These are phyloP conservation scores for Neocucurbitaria cava DNA, from an alignment of 2,329 filamentous ascomycete species.

Conservation along the genomic window DNA sequence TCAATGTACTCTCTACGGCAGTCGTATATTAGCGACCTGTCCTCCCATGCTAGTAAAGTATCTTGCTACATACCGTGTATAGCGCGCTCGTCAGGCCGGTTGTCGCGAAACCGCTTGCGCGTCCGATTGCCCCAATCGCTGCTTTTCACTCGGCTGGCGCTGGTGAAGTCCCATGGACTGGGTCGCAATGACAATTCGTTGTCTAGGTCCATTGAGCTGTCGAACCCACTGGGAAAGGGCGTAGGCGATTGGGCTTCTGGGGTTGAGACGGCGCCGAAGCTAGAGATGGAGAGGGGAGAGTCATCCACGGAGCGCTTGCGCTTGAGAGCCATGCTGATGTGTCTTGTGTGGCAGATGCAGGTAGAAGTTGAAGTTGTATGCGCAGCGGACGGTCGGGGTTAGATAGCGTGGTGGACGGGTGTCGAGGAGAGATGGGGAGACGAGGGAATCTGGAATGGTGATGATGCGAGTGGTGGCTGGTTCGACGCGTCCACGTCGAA, in stretches of 20 bases:
- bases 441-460: conserved; percentile 12
- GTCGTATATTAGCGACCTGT: background rate
- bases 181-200: conserved; percentile 5
- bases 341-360: background rate
- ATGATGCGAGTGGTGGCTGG: conserved; percentile 36
- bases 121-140: conserved; percentile 63
- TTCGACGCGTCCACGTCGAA: conserved; percentile 16
- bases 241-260: conserved; percentile 40
- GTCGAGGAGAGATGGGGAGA: conserved; percentile 6
- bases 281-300: conserved; percentile 54
- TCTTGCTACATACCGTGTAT: conserved; percentile 57
- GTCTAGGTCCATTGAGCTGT: conserved; percentile 38
- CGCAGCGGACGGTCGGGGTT: background rate
- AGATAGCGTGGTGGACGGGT: background rate
- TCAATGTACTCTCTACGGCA: conserved; percentile 53
- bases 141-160: conserved; percentile 32
- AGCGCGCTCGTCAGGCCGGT: conserved; percentile 62
- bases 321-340: conserved; percentile 60
- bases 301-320: conserved; percentile 62
- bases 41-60: too few species aligned
- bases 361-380: background rate
- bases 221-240: conserved; percentile 24
- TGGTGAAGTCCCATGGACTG: conserved; percentile 35
- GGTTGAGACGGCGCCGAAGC: conserved; percentile 41
- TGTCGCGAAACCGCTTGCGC: conserved; percentile 64